Base-by-base conservation (phyloP, 495 filamentous ascomycete species). In the Penicillium arizonense region DNA sequence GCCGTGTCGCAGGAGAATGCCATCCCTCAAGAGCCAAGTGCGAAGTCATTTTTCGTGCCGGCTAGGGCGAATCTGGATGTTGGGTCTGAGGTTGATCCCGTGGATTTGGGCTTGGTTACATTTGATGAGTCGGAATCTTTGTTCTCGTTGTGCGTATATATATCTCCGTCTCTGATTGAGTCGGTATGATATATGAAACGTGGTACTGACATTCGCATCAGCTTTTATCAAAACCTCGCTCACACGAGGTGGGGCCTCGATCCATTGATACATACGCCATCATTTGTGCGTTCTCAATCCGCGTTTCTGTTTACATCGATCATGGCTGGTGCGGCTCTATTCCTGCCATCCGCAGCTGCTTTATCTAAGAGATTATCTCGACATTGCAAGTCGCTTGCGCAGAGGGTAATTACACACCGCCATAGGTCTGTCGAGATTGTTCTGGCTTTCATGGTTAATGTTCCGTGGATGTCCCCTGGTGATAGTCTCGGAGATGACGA, bases 191-290 rank as follows among this genome's bases (percentile, higher is more conserved):
- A 9, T 12, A 6, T 4, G 21, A 9, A 21, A 39, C 18, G 16
- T 48, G 26, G 37, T 23, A 60, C 40, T 28, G 47, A 56, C 44
- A 5, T 20, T 30, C 30, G 14, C 30, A 43, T 33, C 43, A 87
- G 84, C 58, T 89, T 88, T 60, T 84, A 86, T 50, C 77, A 83
- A 33, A 84, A 86, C 40, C 82, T 89, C 33, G 80, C 86, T 12
- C 87, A 89, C 65, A 89, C 86, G 1, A 73, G 87, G 60, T 89
- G 87, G 87, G 86, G 87, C 4, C 78, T 88, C 14, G 86, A 88
- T 56, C 85, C 85, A 12, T 52, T 78, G 2, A 63, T 87, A 21
- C 86, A 89, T 51, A 88, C 78, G 0, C 74, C 81, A 10, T 59
- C 74, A 7, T 89, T 86, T 56, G 84, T 87, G 16, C 82, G 84